Base-by-base conservation (phyloP, 495 filamentous ascomycete species). In the Penicillium flavigenum region DNA sequence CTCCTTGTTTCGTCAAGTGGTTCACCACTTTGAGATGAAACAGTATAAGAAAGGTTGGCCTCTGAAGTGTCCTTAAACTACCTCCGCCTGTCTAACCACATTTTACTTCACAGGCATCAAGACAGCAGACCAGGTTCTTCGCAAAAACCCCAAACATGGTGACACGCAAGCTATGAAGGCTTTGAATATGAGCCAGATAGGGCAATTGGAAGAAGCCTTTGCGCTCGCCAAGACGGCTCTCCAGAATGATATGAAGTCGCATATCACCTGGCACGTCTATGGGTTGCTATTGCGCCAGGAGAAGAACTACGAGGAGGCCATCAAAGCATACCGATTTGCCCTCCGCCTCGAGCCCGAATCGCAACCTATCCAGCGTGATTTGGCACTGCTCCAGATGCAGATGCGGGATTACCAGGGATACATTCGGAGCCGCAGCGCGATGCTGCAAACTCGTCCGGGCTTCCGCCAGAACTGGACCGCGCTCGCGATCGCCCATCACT, bases 141-240 rank as follows among this genome's bases (percentile, higher is more conserved):
- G 86, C 64, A 96, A 94, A 72, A 86, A 89, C 73, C 92, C 93
- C 47, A 92, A 92, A 61, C 94, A 99, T 87, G 94, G 91, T 62
- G 94, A 99, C 74, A 99, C 94, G 14, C 86, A 94, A 75, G 96
- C 94, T 34, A 98, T 99, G 94, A 98, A 97, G 77, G 95, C 92
- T 50, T 81, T 99, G 41, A 96, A 97, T 59, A 88, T 96, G 76
- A 98, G 96, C 71, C 86, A 87, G 41, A 85, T 89, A 69, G 91
- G 92, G 56, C 90, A 95, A 75, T 82, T 85, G 19, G 89, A 96
- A 45, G 94, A 99, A 77, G 94, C 94, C 0, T 98, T 98, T 70
- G 84, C 83, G 31, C 81, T 99, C 51, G 93, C 89, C 60, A 98
- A 96, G 77, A 82, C 89, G 54, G 94, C 94, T 46, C 79, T 99